These are phyloP conservation scores for Colletotrichum ledebouriae DNA, from an alignment of 2,329 filamentous ascomycete genomes.

Conservation along the genomic window DNA sequence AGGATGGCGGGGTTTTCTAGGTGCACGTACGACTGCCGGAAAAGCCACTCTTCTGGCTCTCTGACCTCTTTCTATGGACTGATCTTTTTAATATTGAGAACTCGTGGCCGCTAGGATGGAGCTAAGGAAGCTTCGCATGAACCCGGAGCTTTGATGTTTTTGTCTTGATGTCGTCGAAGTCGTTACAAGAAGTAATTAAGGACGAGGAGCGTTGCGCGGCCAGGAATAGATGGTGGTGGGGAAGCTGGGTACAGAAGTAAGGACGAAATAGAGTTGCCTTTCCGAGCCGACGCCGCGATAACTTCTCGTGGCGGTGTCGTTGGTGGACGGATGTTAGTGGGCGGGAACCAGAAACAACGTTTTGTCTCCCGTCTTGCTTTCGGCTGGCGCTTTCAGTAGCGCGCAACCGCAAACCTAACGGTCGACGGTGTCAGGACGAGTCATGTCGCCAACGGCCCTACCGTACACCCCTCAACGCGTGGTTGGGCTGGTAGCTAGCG, in stretches of 20 bases:
- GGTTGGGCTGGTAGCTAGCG: neutral
- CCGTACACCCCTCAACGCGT: conserved; percentile 21
- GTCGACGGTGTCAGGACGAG: conserved; percentile 36
- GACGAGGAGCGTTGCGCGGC: conserved; percentile 31
- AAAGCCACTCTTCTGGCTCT: conserved; percentile 24
- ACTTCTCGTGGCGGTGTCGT: neutral
- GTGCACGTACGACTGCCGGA: conserved; percentile 1
- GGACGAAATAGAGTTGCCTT: conserved; percentile 29
- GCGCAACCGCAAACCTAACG: conserved; percentile 35
- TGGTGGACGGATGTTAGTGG: conserved; percentile 22
- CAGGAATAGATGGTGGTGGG: conserved; percentile 13
- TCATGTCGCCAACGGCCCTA: conserved; percentile 36
- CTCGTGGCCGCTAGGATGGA: conserved; percentile 11
- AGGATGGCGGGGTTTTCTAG: conserved; percentile 13
- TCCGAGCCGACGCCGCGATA: conserved; percentile 3
- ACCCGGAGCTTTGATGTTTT: conserved; percentile 23
- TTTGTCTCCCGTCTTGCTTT: conserved; percentile 18
- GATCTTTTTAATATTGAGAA: conserved; percentile 2
- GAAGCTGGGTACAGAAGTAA: conserved; percentile 21
- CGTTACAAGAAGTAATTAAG: conserved; percentile 21
- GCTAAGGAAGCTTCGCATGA: conserved; percentile 30
- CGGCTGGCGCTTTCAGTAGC: conserved; percentile 33
- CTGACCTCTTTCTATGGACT: conserved; percentile 19
- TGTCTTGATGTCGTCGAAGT: neutral
- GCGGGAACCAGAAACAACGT: conserved; percentile 18